Conservation (phyloP, 768 basidiomycete species). For the Naganishia antarctica region DNA sequence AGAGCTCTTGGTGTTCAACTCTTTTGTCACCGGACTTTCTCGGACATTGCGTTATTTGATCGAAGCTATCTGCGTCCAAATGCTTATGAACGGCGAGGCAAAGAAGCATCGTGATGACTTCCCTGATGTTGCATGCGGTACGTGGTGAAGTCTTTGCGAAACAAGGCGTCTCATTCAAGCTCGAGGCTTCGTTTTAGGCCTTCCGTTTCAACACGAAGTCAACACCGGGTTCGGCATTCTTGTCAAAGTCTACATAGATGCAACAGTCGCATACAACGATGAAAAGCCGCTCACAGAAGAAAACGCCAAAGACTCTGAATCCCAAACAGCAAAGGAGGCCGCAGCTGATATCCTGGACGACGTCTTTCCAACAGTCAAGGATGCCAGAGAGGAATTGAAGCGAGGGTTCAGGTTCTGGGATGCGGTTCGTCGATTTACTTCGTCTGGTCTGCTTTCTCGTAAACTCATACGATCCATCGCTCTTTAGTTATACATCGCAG, state of each 20-base stretch:
- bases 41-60: constrained; percentile 82
- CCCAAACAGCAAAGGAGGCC: constrained; percentile 74
- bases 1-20: constrained; percentile 95
- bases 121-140: constrained; percentile 83
- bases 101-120: constrained; percentile 81
- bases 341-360: constrained; percentile 89
- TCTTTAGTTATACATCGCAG: constrained; percentile 2
- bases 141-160: neutral
- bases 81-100: constrained; percentile 85
- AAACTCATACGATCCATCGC: neutral
- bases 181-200: constrained; percentile 35
- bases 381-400: constrained; percentile 80
- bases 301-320: constrained; percentile 65
- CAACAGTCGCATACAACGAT: constrained; percentile 79
- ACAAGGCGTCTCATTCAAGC: neutral
- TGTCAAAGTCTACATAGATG: constrained; percentile 92
- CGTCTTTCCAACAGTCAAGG: constrained; percentile 82
- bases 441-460: neutral
- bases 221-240: constrained; percentile 98
- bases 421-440: constrained; percentile 62
- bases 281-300: constrained; percentile 66
- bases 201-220: constrained; percentile 92
- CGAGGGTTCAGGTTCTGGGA: constrained; percentile 99
- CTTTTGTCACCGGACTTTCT: constrained; percentile 85
- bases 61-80: constrained; percentile 86